A percentile compares a stretch with the other conserved stretches of the same genome.
Conservation (phyloP, 257 asterid genomes). For the Salvia splendens region DNA sequence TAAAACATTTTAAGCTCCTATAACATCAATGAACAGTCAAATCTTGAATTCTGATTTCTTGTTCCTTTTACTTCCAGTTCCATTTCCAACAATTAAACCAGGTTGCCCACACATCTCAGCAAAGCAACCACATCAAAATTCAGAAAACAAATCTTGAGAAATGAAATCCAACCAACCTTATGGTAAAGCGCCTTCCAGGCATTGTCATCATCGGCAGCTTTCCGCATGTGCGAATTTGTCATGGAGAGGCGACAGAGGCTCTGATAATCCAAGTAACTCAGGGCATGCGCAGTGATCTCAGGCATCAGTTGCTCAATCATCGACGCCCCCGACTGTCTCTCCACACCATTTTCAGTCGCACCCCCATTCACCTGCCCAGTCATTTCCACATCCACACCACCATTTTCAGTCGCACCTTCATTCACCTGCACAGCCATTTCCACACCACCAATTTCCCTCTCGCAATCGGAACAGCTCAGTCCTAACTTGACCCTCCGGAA, state of each 20-base stretch:
- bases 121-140: constrained; percentile 10
- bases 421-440: constrained; percentile 41
- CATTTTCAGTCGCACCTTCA: constrained; percentile 28
- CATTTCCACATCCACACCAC: constrained; percentile 52
- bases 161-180: constrained; percentile 50
- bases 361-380: too few relatives aligned
- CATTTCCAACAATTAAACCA: constrained; percentile 2
- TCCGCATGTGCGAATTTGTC: constrained; percentile 95
- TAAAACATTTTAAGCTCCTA: constrained; percentile 16
- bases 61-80: not conserved
- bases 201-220: constrained; percentile 94
- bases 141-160: not conserved
- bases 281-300: constrained; percentile 94
- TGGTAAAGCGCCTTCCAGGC: constrained; percentile 96
- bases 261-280: constrained; percentile 91
- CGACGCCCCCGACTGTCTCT: constrained; percentile 80
- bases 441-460: constrained; percentile 30
- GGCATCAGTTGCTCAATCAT: constrained; percentile 99
- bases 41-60: not conserved
- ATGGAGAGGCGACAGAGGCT: constrained; percentile 94
- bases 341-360: constrained; percentile 47
- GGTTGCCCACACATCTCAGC: constrained; percentile 21
- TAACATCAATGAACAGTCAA: not conserved
- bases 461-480: constrained; percentile 31
- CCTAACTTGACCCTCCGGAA: constrained; percentile 35